Conservation (phyloP, 768 basidiomycete genomes). For the Multifurca ochricompacta region DNA sequence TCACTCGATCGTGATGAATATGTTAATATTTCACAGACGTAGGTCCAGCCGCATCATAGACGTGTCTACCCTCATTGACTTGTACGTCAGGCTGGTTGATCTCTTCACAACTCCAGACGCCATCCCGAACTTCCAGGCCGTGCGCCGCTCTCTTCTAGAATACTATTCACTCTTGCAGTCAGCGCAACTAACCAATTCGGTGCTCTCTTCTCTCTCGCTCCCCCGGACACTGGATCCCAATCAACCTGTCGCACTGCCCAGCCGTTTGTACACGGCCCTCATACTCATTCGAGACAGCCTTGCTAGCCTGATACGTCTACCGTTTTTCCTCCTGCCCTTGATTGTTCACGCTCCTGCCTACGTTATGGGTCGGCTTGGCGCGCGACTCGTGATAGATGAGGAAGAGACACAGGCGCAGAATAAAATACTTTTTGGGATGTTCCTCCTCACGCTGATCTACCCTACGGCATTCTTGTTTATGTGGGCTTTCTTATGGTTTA, state of each 20-base stretch:
- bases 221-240: conserved; percentile 77
- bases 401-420: conserved; percentile 96
- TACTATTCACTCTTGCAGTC: conserved; percentile 85
- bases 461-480: conserved; percentile 76
- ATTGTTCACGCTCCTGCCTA: conserved; percentile 82
- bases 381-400: conserved; percentile 69
- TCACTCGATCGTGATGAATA: conserved; percentile 76
- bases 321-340: conserved; percentile 85
- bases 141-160: conserved; percentile 66
- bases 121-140: conserved; percentile 48
- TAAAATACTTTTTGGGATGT: conserved; percentile 80
- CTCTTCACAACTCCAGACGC: conserved; percentile 68
- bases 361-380: conserved; percentile 68
- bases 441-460: conserved; percentile 74
- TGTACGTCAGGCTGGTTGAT: conserved; percentile 63
- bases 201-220: conserved; percentile 76
- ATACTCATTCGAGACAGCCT: conserved; percentile 75
- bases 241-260: conserved; percentile 64
- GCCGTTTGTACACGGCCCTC: conserved; percentile 71
- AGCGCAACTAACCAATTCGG: conserved; percentile 77
- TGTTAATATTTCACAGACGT: conserved; percentile 87
- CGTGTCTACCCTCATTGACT: conserved; percentile 2
- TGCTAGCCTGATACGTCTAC: conserved; percentile 61
- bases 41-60: conserved; percentile 27
- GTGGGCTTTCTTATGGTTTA: conserved; percentile 79